phyloP scores from a whole-genome alignment of 2,329 filamentous ascomycete species.

The Cryphonectria nitschkei region DNA sequence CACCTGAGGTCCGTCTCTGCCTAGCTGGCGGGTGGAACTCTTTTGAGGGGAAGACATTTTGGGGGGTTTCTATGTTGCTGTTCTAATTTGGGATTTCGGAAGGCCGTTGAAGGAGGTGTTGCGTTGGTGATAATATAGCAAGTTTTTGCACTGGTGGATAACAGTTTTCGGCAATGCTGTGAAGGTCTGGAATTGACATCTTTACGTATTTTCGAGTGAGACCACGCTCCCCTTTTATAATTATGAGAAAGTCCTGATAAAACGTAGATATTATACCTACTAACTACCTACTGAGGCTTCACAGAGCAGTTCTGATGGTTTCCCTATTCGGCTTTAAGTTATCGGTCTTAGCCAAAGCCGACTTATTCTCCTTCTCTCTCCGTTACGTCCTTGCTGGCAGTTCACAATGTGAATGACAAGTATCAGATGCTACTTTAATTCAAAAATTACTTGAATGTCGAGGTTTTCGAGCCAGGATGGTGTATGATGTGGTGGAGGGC shows the following conservation, averaged over 20 bases:
- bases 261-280: not conserved
- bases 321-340: not conserved
- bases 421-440: no score
- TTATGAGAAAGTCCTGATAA: not conserved
- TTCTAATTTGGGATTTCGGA: not conserved
- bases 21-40: conserved; percentile 30
- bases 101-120: not conserved
- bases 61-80: not conserved
- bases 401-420: not conserved
- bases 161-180: not conserved
- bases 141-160: not conserved
- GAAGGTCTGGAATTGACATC: not conserved
- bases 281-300: not conserved
- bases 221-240: not conserved
- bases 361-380: not conserved
- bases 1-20: conserved; percentile 33
- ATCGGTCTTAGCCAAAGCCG: conserved; percentile 8
- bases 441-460: no score
- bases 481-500: not conserved
- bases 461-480: not conserved
- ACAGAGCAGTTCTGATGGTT: not conserved
- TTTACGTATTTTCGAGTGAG: not conserved
- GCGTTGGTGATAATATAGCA: not conserved
- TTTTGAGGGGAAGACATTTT: conserved; percentile 12
- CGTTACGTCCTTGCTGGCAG: not conserved